Evolutionary conservation across 2,329 filamentous ascomycete species (phyloP).

Genomic region (Spiromastix sp.): DNA sequence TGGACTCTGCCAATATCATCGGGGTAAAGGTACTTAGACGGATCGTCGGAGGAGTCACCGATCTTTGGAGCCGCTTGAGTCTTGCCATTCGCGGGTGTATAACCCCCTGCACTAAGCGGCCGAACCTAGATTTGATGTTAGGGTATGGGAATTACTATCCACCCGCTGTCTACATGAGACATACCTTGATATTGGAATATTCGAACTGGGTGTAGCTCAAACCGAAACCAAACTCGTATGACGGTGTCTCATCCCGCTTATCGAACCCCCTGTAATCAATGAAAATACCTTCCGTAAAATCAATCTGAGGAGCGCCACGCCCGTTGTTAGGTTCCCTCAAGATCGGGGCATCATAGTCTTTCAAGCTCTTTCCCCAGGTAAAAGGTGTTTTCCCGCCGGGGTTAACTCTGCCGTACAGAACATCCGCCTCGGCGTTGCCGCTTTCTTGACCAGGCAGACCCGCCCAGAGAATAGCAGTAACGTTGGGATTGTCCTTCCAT

Average conservation of each 20-base stretch:
- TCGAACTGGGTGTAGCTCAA: slow-evolving; percentile 50
- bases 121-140: no score
- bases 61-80: slow-evolving; percentile 44
- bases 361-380: slow-evolving; percentile 44
- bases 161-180: no score
- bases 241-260: slow-evolving; percentile 39
- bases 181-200: slow-evolving; percentile 46
- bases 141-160: no score
- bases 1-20: slow-evolving; percentile 39
- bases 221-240: slow-evolving; percentile 52
- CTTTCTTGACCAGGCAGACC: slow-evolving; percentile 66
- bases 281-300: slow-evolving; percentile 53
- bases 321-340: slow-evolving; percentile 51
- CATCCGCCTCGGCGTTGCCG: slow-evolving; percentile 62
- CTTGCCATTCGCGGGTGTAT: slow-evolving; percentile 42
- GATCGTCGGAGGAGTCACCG: slow-evolving; percentile 38
- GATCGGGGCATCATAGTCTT: slow-evolving; percentile 47
- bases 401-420: slow-evolving; percentile 59
- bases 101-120: slow-evolving; percentile 35
- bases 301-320: slow-evolving; percentile 43
- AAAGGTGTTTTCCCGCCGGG: slow-evolving; percentile 53
- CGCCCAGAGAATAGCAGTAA: slow-evolving; percentile 67
- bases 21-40: slow-evolving; percentile 47
- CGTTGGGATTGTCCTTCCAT: slow-evolving; percentile 49
- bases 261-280: slow-evolving; percentile 46